A percentile compares a stretch with the other conserved stretches of the same genome.
Evolutionary conservation across 2,329 filamentous ascomycete genomes (phyloP).

Genomic region (Sclerotinia trifoliorum): DNA sequence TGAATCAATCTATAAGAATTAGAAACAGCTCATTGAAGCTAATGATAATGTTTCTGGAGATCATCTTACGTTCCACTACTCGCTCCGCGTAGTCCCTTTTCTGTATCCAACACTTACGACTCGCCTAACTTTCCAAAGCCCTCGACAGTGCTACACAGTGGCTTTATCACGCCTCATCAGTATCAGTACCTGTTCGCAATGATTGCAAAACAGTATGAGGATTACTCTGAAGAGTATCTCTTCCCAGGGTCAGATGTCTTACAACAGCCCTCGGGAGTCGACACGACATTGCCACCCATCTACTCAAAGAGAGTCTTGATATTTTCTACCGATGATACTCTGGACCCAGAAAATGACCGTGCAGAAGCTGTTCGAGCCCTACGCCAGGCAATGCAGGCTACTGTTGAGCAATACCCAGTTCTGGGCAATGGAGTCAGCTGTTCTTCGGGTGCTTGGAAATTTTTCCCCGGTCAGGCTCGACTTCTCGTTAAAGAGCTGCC

Average conservation of each 20-base stretch:
- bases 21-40: too few species aligned
- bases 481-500: background rate
- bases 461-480: background rate
- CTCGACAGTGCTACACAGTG: background rate
- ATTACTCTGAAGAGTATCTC: background rate
- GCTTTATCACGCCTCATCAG: background rate
- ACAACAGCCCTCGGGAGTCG: background rate
- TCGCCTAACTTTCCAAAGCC: background rate
- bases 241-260: background rate
- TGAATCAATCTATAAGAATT: too few species aligned
- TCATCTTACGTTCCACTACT: background rate
- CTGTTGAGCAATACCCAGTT: background rate
- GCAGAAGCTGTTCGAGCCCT: background rate
- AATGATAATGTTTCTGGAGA: background rate
- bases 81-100: too few species aligned
- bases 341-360: background rate
- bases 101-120: background rate
- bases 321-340: background rate
- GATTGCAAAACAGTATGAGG: background rate
- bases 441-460: background rate
- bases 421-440: background rate
- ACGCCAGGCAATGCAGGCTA: background rate
- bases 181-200: background rate
- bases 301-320: background rate
- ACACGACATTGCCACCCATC: background rate